Base-by-base conservation (phyloP, 371 early-diverging fungal species). In the Mortierella sp. region DNA sequence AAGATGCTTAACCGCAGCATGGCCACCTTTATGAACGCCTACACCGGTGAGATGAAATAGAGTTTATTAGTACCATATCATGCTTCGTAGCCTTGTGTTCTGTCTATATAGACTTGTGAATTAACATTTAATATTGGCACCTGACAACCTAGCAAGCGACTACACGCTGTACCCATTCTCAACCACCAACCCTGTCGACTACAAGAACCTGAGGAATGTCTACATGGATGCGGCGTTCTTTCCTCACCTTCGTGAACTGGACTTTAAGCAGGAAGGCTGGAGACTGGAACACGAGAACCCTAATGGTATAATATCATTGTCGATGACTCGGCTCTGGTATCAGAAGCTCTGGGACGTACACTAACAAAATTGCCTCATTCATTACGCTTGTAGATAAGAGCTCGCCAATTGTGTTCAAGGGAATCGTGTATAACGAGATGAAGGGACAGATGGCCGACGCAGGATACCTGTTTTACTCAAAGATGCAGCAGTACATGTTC, bases 341-440 rank as follows among this genome's bases (percentile, higher is more conserved):
- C 44, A 19, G 26, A 6, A 14, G 26, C 11, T 4, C 10, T 44
- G 42, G 28, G 24, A 19, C 11, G 7, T 3, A 73, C 13, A 50
- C 21, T 73, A 13, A 31, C 72, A 42, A 11, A 13, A 60, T 21
- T 21, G 7, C 0, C 21, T 63, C 0, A 21, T 63, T 5, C 0
- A 1, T 38, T 34, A 19, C 31, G 19, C 34, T 3, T 19, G 63
- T 77, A 91, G 93, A 93, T 87, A 76, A 88, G 3, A 79, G 73
- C 11, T 90, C 91, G 6, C 92, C 92, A 10, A 91, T 92, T 75
- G 90, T 90, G 52, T 91, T 98, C 85, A 98, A 98, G 80, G 99
- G 99, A 44, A 96, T 99, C 48, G 99, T 99, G 6, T 99, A 96
- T 88, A 99, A 98, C 88, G 99, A 99, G 82, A 99, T 99, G 99